phyloP scores from a whole-genome alignment of 768 basidiomycete species.

The Favolaschia claudopus region DNA sequence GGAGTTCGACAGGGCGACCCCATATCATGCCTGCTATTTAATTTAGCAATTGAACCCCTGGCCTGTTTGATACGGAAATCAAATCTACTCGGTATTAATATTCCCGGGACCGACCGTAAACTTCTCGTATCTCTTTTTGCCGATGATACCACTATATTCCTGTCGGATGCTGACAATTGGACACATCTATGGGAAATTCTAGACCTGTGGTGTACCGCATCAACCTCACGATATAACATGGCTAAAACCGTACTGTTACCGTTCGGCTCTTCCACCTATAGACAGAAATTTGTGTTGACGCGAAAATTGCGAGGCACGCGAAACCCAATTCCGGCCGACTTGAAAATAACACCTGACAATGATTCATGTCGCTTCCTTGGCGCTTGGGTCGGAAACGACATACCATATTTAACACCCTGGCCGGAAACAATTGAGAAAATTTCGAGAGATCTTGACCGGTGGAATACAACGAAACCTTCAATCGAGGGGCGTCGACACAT shows the following conservation, averaged over 20 bases:
- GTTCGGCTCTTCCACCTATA: background rate
- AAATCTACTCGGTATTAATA: constrained; percentile 24
- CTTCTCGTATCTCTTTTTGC: constrained; percentile 32
- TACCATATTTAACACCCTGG: background rate
- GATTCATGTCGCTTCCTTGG: background rate
- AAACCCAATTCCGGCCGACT: background rate
- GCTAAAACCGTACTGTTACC: constrained; percentile 28
- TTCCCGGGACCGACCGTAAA: constrained; percentile 5
- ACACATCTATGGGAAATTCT: background rate
- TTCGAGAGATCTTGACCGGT: no score
- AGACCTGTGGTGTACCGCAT: constrained; percentile 11
- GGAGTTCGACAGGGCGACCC: constrained; percentile 1
- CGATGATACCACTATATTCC: no score
- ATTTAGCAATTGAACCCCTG: no score
- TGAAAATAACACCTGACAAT: background rate
- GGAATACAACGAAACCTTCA: no score
- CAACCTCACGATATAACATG: no score
- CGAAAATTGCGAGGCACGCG: background rate
- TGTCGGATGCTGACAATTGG: background rate
- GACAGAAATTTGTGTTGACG: background rate
- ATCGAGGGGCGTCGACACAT: no score
- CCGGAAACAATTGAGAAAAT: no score
- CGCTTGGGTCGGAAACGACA: background rate
- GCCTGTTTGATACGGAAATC: constrained; percentile 23
- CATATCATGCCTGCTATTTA: background rate